Evolutionary conservation across 306 rosid species (phyloP).

Genomic region (Clitoria ternatea): DNA sequence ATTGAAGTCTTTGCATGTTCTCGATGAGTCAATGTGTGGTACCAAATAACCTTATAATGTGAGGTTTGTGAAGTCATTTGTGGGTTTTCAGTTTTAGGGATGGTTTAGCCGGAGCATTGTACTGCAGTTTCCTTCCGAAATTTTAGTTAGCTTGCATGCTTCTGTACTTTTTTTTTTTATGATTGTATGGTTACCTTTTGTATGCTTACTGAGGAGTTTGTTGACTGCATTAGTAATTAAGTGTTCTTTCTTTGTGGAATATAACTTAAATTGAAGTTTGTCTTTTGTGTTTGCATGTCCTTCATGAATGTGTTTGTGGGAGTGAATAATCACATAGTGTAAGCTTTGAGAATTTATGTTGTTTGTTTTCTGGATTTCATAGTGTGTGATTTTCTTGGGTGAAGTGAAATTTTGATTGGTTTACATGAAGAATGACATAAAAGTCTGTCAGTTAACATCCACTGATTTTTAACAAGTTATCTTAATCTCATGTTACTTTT

Average conservation of each 20-base stretch:
- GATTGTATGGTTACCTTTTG: slow-evolving; percentile 3
- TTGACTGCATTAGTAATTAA: not conserved
- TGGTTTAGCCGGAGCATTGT: not conserved
- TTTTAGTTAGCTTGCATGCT: not conserved
- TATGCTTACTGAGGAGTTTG: not conserved
- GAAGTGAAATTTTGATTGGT: not conserved
- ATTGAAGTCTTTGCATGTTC: not conserved
- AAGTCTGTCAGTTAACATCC: not conserved
- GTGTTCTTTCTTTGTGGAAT: not conserved
- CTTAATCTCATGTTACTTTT: not conserved
- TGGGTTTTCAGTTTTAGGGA: not conserved
- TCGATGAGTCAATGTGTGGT: not conserved
- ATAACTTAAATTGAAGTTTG: not conserved
- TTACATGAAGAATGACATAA: not conserved
- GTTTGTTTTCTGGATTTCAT: not conserved
- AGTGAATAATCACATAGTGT: not conserved
- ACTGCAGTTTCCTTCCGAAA: not conserved
- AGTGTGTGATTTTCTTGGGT: not conserved
- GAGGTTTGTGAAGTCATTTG: not conserved
- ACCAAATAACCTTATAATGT: not conserved
- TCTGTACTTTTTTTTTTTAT: not conserved
- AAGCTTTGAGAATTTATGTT: not conserved
- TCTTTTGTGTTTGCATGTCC: not conserved
- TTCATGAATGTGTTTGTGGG: not conserved
- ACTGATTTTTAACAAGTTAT: not conserved